Conservation (phyloP, 345 rosid genomes). For the Brassica cretica region DNA sequence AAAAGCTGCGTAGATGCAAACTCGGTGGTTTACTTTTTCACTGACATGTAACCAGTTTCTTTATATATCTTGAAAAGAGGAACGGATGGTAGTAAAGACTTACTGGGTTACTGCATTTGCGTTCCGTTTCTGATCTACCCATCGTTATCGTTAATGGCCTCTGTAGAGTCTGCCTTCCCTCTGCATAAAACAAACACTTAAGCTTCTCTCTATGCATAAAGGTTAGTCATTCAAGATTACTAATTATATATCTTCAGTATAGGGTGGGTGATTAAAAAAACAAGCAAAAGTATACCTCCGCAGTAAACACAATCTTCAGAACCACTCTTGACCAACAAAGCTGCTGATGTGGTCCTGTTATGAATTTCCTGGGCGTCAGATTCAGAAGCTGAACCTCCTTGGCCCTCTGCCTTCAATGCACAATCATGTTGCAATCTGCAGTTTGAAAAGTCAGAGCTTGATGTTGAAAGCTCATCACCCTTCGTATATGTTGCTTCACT, state of each 20-base stretch:
- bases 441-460: slow-evolving; percentile 52
- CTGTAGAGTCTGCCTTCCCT: slow-evolving; percentile 33
- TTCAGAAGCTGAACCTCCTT: slow-evolving; percentile 27
- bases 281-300: slow-evolving; percentile 47
- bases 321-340: slow-evolving; percentile 45
- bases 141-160: slow-evolving; percentile 42
- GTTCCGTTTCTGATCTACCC: slow-evolving; percentile 40
- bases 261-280: slow-evolving; percentile 15
- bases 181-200: slow-evolving; percentile 47
- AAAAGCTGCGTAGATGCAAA: slow-evolving; percentile 24
- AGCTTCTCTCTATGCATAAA: slow-evolving; percentile 12
- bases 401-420: slow-evolving; percentile 28
- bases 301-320: slow-evolving; percentile 31
- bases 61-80: slow-evolving; percentile 7
- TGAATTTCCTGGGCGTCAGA: slow-evolving; percentile 37
- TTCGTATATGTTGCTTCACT: slow-evolving; percentile 46
- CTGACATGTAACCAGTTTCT: slow-evolving; percentile 20
- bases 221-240: slow-evolving; percentile 8
- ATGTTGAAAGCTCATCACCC: slow-evolving; percentile 55
- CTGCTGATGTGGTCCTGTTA: slow-evolving; percentile 28
- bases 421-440: slow-evolving; percentile 39
- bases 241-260: slow-evolving; percentile 9
- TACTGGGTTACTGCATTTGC: slow-evolving; percentile 45
- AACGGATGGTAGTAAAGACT: slow-evolving; percentile 23
- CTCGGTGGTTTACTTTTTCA: slow-evolving; percentile 25